These are phyloP conservation scores for Selaginella tamariscina DNA, from an alignment of 75 land plant species.

Conservation along the genomic window DNA sequence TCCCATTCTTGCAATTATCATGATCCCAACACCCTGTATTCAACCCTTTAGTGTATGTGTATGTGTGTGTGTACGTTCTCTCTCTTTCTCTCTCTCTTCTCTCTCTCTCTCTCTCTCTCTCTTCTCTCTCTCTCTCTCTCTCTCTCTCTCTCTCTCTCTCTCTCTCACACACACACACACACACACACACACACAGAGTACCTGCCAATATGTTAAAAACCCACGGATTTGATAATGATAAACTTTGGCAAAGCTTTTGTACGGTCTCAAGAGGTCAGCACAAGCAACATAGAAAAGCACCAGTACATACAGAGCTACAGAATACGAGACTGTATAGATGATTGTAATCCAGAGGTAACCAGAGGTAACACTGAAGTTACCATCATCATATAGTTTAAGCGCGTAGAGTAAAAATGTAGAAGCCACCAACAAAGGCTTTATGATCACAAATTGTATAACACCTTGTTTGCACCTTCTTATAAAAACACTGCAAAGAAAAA, in stretches of 20 bases:
- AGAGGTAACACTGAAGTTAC: slow-evolving; percentile 64
- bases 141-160: no score
- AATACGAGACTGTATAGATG: slow-evolving; percentile 82
- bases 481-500: slow-evolving; percentile 55
- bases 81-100: no score
- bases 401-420: slow-evolving; percentile 66
- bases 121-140: no score
- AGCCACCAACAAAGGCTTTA: slow-evolving; percentile 79
- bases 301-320: slow-evolving; percentile 80
- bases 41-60: no score
- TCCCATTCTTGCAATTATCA: slow-evolving; percentile 67
- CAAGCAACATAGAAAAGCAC: slow-evolving; percentile 88
- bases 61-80: no score
- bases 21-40: slow-evolving; percentile 91
- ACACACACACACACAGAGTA: no score
- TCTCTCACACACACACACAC: no score
- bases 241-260: slow-evolving; percentile 90
- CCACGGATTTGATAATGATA: slow-evolving; percentile 82
- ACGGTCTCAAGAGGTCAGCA: slow-evolving; percentile 81
- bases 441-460: slow-evolving; percentile 77
- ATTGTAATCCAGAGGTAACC: slow-evolving; percentile 76
- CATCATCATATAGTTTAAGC: slow-evolving; percentile 74
- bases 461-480: slow-evolving; percentile 94
- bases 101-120: no score
- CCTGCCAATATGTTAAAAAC: slow-evolving; percentile 99